Conservation (phyloP, 2,329 filamentous ascomycete genomes). For the Aspergillus clavatus region DNA sequence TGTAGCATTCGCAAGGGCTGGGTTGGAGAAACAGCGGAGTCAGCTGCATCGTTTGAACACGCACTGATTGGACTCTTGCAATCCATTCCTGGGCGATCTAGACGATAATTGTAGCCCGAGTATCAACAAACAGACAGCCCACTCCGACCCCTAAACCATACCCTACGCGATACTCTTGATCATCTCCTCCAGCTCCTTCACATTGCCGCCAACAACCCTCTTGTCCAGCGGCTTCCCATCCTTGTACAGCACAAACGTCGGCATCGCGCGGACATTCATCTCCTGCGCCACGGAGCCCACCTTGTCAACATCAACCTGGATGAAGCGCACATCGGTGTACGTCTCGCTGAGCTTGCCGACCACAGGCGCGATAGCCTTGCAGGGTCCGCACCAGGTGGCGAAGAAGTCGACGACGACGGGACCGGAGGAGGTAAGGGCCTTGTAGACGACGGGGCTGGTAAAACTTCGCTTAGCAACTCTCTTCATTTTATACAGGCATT, state of each 20-base stretch:
- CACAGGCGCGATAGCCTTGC: constrained; percentile 51
- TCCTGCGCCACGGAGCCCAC: constrained; percentile 47
- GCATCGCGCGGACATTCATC: constrained; percentile 47
- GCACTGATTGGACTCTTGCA: constrained; percentile 6
- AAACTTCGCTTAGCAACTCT: constrained; percentile 3
- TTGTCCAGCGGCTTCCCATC: constrained; percentile 31
- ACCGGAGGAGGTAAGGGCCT: constrained; percentile 44
- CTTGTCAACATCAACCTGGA: constrained; percentile 54
- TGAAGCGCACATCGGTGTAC: constrained; percentile 48
- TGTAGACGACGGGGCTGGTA: constrained; percentile 59
- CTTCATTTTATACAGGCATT: not conserved
- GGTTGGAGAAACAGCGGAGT: constrained; percentile 26
- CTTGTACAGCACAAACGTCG: constrained; percentile 40
- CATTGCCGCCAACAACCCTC: constrained; percentile 26
- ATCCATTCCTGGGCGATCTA: not conserved
- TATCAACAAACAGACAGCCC: not conserved
- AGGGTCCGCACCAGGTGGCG: constrained; percentile 55
- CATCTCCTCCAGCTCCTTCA: constrained; percentile 24
- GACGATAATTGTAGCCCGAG: no score
- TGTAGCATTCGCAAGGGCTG: constrained; percentile 25
- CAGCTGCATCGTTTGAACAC: constrained; percentile 21
- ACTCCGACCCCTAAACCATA: not conserved
- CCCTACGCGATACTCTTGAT: constrained; percentile 20
- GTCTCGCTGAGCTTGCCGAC: constrained; percentile 49
- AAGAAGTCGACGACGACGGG: constrained; percentile 54